These are phyloP conservation scores for Arbutus unedo DNA, from an alignment of 148 eudicot genomes.

Conservation along the genomic window DNA sequence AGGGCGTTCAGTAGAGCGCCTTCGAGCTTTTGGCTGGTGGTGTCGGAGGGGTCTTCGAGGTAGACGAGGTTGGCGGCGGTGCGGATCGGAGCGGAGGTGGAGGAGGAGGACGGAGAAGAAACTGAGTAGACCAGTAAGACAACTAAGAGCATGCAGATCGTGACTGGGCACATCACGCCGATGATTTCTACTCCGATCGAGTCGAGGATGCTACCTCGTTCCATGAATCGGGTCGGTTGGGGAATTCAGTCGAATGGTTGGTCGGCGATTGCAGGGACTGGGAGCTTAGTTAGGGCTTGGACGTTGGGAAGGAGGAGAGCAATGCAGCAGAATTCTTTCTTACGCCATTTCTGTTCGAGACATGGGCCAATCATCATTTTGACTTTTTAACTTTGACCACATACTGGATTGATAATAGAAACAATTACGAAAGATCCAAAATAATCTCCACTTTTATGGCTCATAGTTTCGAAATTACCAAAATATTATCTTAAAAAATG, in stretches of 20 bases:
- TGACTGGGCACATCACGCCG: conserved; percentile 77
- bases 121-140: conserved; percentile 48
- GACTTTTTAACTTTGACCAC: too few species aligned
- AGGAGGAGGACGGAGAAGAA: conserved; percentile 25
- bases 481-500: too few species aligned
- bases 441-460: too few species aligned
- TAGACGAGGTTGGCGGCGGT: conserved; percentile 89
- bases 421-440: too few species aligned
- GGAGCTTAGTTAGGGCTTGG: background rate
- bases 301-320: background rate
- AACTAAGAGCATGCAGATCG: conserved; percentile 84
- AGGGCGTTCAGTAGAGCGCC: conserved; percentile 77
- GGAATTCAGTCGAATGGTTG: background rate
- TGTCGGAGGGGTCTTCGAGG: conserved; percentile 59
- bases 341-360: too few species aligned
- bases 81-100: conserved; percentile 31
- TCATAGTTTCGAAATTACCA: too few species aligned
- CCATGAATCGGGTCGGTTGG: background rate
- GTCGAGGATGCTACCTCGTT: conserved; percentile 62
- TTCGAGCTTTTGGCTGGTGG: conserved; percentile 59
- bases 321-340: background rate
- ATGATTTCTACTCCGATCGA: conserved; percentile 64
- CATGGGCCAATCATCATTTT: too few species aligned
- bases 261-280: background rate
- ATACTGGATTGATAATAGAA: too few species aligned